Evolutionary conservation across 176 grass and related monocot species (phyloP), one percentile per base, ranked within the genome.

Genomic region (Chloris gayana): DNA sequence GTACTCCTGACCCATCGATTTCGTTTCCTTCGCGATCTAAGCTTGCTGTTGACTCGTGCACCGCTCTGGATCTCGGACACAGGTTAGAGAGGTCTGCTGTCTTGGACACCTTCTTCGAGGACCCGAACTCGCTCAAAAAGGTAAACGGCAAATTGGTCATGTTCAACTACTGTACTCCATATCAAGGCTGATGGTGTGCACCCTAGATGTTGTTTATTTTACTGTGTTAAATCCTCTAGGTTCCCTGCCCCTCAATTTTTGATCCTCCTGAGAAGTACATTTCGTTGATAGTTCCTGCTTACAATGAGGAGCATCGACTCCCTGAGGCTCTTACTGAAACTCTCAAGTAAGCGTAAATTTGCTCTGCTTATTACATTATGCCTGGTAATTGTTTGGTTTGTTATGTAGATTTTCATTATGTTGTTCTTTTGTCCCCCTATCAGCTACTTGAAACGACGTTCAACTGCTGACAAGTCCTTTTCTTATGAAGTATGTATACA

Each of bases 101-200:
- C 47, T 99, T 82, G 0, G 86, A 91, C 79, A 44, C 82, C 31
- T 95, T 95, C 79, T 95, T 99, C 45, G 92, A 99, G 82, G 92
- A 99, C 47, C 96, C 96, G 6, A 92, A 88, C 75, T 99, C 90
- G 34, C 80, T 99, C 69, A 88, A 89, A n/a, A 99, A 99, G 96
- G 95, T 94, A 44, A 44, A 21, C 17, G 18, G 14, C 24, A 14
- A 14, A 38, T 57, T 74, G 58, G 29, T n/a, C 18, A 0, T 27
- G 39, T 8, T 6, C 13, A 12, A 19, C 73, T 58, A 1, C n/a
- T 50, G 24, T 25, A 59, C 58, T 56, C 26, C 33, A 14, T 7
- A 4, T 75, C 19, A n/a, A n/a, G 30, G 42, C 10, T 12, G 80
- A 80, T 31, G 66, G 9, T 32, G 78, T 61, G 68, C 70, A 13